A percentile compares a stretch with the other conserved stretches of the same genome.
These are phyloP conservation scores for Globisporangium canariense DNA, from an alignment of 352 stramenopile species.

Conservation along the genomic window DNA sequence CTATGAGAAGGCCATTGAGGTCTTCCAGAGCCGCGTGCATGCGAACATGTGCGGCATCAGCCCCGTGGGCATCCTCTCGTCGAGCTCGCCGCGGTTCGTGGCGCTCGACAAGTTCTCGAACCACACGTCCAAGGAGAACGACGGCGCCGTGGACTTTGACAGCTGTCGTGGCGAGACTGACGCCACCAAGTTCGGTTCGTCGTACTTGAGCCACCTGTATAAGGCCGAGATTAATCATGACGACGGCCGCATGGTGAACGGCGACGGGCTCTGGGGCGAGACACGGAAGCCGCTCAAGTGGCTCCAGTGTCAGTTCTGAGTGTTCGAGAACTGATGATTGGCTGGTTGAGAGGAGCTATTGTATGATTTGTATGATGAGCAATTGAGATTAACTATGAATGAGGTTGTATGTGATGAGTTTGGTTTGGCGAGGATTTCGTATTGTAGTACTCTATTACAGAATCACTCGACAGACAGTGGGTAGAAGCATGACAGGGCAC, in stretches of 20 bases:
- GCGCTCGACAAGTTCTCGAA: constrained; percentile 19
- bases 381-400: background rate
- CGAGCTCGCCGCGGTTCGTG: constrained; percentile 18
- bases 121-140: constrained; percentile 26
- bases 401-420: background rate
- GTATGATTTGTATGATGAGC: too few species aligned
- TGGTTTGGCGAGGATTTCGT: background rate
- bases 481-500: too few species aligned
- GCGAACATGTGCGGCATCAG: constrained; percentile 30
- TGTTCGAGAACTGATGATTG: background rate
- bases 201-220: constrained; percentile 24
- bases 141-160: constrained; percentile 31
- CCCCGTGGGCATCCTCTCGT: constrained; percentile 18
- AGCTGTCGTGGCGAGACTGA: constrained; percentile 21
- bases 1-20: constrained; percentile 6
- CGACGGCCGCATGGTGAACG: constrained; percentile 26
- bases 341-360: too few species aligned
- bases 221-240: constrained; percentile 36
- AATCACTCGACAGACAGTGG: background rate
- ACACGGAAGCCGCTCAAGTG: constrained; percentile 43
- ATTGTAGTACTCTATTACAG: background rate
- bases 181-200: constrained; percentile 15
- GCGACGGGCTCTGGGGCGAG: constrained; percentile 33
- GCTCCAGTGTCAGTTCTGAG: constrained; percentile 39
- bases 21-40: constrained; percentile 10